A percentile compares a stretch with the other conserved stretches of the same genome.
Evolutionary conservation across 2,329 filamentous ascomycete genomes (phyloP).

Genomic region (Penicillium sp.): DNA sequence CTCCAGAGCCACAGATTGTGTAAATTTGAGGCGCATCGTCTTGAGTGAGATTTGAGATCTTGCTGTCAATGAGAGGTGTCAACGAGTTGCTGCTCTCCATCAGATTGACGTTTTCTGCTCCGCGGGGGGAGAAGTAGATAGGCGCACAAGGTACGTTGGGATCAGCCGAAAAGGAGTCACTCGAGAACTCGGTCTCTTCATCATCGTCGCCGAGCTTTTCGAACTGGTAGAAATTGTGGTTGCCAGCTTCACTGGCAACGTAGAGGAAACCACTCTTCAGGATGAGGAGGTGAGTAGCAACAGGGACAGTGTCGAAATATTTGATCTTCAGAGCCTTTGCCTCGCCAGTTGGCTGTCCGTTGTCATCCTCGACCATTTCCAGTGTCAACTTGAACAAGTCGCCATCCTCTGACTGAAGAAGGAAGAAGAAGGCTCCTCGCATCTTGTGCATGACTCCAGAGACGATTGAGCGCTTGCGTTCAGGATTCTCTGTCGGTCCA

Average conservation of each 20-base stretch:
- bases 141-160: conserved; percentile 71
- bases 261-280: conserved; percentile 95
- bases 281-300: conserved; percentile 85
- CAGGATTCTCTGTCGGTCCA: conserved; percentile 87
- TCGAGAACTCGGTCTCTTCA: conserved; percentile 81
- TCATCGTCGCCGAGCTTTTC: conserved; percentile 96
- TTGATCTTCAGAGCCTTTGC: conserved; percentile 87
- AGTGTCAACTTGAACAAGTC: conserved; percentile 96
- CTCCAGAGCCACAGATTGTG: conserved; percentile 83
- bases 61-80: conserved; percentile 89
- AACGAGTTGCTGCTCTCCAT: conserved; percentile 85
- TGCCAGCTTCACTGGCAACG: conserved; percentile 87
- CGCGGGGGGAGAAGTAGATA: conserved; percentile 81
- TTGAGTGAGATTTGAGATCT: conserved; percentile 84
- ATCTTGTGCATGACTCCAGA: conserved; percentile 97
- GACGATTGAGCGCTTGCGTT: conserved; percentile 83
- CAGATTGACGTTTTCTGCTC: conserved; percentile 77
- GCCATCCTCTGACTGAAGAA: conserved; percentile 95
- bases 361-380: conserved; percentile 80
- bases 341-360: conserved; percentile 76
- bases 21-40: conserved; percentile 98
- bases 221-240: conserved; percentile 95
- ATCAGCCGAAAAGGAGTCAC: conserved; percentile 79
- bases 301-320: conserved; percentile 94
- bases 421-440: conserved; percentile 94